Evolutionary conservation across 495 filamentous ascomycete species (phyloP), one percentile per base, ranked within the genome.

Genomic region (Penicillium alfredii): DNA sequence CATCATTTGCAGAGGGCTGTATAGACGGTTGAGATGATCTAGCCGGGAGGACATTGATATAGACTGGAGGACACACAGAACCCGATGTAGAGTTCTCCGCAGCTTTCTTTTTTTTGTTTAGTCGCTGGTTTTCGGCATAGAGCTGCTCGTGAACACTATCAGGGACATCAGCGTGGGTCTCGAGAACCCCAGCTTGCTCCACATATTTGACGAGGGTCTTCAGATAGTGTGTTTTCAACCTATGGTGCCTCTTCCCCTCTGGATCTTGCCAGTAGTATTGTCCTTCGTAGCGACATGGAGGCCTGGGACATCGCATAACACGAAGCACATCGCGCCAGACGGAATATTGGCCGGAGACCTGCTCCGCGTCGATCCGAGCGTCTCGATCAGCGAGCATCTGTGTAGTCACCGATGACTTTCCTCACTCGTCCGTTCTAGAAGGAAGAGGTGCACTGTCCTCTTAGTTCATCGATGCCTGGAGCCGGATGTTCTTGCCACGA

Each of bases 101-200:
- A 1, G 25, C 17, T 32, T 34, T 41, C 17, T 34, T 33, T 13
- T n/a, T n/a, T n/a, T 30, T 42, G 8, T 39, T 30, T 2, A 38
- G 24, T 29, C 34, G 33, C 24, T 42, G 20, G 9, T 38, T 27
- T 26, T 40, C 28, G 8, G 25, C 14, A 34, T 38, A 47, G 4
- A 42, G 11, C 30, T 47, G 22, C 19, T 37, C 27, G 12, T 28
- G 38, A 37, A 47, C 5, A 16, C 8, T 26, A 13, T 42, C 23
- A 8, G 51, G 54, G 15, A 58, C 25, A 24, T 55, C 51, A 4
- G 30, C 33, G 33, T 55, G 33, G 17, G 34, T 44, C 26, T 27
- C 12, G 4, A 56, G 28, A 16, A 7, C 28, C 21, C 20, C 19
- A 8, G 36, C 49, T 35, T 49, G 13, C 24, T 58, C 40, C 5